A percentile compares a stretch with the other conserved stretches of the same genome.
phyloP scores from a whole-genome alignment of 768 basidiomycete genomes.

The Amanita rimosa region DNA sequence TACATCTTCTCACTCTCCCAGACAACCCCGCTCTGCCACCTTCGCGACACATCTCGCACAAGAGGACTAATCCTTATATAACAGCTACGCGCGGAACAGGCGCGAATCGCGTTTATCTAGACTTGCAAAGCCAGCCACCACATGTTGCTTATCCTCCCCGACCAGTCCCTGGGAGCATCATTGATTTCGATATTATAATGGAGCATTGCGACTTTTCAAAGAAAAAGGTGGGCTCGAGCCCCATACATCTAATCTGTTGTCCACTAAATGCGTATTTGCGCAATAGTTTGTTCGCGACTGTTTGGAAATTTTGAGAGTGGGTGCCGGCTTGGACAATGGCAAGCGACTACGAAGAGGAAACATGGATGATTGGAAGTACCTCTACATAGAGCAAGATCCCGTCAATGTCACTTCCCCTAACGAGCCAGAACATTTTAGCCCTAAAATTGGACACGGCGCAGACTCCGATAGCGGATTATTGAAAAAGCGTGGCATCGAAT shows the following conservation, averaged over 20 bases:
- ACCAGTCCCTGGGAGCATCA: conserved; percentile 72
- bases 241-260: background rate
- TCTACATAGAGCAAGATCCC: conserved; percentile 58
- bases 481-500: conserved; percentile 49
- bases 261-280: background rate
- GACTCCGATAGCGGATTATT: conserved; percentile 45
- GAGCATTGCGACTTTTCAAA: conserved; percentile 86
- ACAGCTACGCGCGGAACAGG: conserved; percentile 64
- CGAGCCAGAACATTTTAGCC: conserved; percentile 22
- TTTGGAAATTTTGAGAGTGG: conserved; percentile 86
- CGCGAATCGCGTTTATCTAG: conserved; percentile 66
- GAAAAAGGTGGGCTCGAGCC: conserved; percentile 41
- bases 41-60: conserved; percentile 31
- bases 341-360: conserved; percentile 64
- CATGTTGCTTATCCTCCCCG: conserved; percentile 78
- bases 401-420: conserved; percentile 15
- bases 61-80: conserved; percentile 34
- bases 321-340: conserved; percentile 79
- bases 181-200: conserved; percentile 86
- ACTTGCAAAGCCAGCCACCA: conserved; percentile 49
- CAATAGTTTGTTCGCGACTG: conserved; percentile 97
- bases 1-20: conserved; percentile 44
- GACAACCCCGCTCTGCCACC: conserved; percentile 71
- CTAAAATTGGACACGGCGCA: conserved; percentile 14
- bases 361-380: conserved; percentile 79